Base-by-base conservation (phyloP, 768 basidiomycete genomes). In the Mycena vulgaris region DNA sequence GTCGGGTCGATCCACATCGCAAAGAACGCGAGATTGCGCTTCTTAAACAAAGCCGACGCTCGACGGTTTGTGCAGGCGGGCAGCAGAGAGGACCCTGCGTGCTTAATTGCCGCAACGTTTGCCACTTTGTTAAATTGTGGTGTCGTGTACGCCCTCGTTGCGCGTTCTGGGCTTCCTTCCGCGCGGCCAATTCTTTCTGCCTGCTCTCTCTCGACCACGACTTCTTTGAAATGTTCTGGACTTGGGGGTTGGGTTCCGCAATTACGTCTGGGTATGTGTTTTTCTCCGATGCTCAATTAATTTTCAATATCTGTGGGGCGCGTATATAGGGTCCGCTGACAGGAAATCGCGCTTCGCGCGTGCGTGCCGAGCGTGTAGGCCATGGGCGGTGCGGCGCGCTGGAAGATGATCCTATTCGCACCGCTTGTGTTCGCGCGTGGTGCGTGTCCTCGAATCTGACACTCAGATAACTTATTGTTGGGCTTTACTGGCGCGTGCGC, bases 401-500 rank as follows among this genome's bases (percentile, higher is more conserved):
- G 68, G 48, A 84, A 85, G 40, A 90, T 97, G 86, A 88, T 97
- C 56, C 93, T 95, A 73, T 80, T 93, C 0, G 88, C 93, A 3
- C 98, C 97, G 0, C 80, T 98, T 16, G 90, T 91, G 64, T 99
- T 99, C 75, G 97, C 96, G n/a, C 80, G 94, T 31, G 96, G 96
- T 95, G 92, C 80, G 9, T 59, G n/a, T n/a, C n/a, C n/a, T n/a
- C n/a, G n/a, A n/a, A n/a, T n/a, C n/a, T n/a, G n/a, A n/a, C n/a
- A 66, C 31, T 23, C 14, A 31, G 35, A 9, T 56, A 37, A 7
- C 35, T 37, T 37, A 6, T 19, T 49, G 21, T 35, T n/a, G 5
- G 11, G 19, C 31, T 42, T 14, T 37, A 14, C 42, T 57, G 55
- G 23, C 5, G 16, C 5, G n/a, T 19, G n/a, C n/a, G n/a, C 28